Evolutionary conservation across 73 alveolate genomes (phyloP).

Genomic region (Stentor coeruleus): DNA sequence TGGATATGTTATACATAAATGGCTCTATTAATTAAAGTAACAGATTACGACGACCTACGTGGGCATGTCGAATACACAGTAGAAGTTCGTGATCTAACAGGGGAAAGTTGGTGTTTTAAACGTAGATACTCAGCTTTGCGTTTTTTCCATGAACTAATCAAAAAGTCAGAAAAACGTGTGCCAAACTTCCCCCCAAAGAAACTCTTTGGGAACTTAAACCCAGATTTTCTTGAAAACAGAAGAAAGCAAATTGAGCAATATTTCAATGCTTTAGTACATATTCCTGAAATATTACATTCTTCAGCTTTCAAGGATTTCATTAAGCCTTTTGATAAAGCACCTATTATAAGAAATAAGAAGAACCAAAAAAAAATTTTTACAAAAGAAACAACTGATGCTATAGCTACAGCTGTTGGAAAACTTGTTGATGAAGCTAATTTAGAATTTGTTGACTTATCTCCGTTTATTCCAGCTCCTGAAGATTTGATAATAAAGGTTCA

Average conservation of each 20-base stretch:
- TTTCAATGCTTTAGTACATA: constrained; percentile 48
- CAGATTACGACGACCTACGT: background rate
- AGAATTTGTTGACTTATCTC: background rate
- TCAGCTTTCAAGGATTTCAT: constrained; percentile 20
- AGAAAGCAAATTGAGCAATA: constrained; percentile 38
- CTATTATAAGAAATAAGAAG: background rate
- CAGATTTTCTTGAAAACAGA: constrained; percentile 55
- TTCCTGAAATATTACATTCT: background rate
- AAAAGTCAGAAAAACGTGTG: background rate
- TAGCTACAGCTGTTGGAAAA: background rate
- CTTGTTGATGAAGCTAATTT: background rate
- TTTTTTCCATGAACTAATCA: background rate
- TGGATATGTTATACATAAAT: background rate
- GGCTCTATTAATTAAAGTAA: background rate
- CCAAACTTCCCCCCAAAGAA: constrained; percentile 75
- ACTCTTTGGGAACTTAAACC: constrained; percentile 54
- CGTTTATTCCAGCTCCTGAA: background rate
- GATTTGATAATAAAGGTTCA: background rate
- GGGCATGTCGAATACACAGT: constrained; percentile 19
- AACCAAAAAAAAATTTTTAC: background rate
- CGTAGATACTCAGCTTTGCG: constrained; percentile 25
- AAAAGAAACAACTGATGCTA: background rate
- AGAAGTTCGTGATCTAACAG: background rate
- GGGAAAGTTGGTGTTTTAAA: constrained; percentile 27
- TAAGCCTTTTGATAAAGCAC: background rate